Base-by-base conservation (phyloP, 352 stramenopile species). In the Plasmopara muralis region DNA sequence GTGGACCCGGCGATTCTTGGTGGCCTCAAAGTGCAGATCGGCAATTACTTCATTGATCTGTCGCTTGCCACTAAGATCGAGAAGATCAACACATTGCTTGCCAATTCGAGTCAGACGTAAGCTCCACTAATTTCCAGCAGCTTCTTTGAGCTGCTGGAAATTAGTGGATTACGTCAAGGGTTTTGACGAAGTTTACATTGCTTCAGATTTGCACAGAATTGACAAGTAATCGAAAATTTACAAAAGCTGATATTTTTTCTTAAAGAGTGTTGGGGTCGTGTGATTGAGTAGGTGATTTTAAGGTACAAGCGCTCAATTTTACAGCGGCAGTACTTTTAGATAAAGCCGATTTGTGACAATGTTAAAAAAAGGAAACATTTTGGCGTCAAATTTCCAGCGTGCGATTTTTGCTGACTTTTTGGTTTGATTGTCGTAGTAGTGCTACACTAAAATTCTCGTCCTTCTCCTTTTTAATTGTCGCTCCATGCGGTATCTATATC, bases 11-110 rank as follows among this genome's bases (percentile, higher is more conserved):
- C 84, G 55, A 98, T 98, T 66, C 67, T 98, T 56, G 95, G 95
- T 33, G 95, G 95, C 58, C 83, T 98, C 53, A 97, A 98, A 78
- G 91, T 98, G 58, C 92, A 98, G 77, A 97, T 98, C 72, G 95
- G 93, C 62, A 96, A 98, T 77, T 95, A 97, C 80, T 98, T 98
- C 74, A 96, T 98, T 64, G 95, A 98, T 77, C 69, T 98, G 63
- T 97, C 89, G 64, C 81, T 97, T 45, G 83, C 85, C 44, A 97
- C 83, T 57, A 93, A 95, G 75, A 97, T 98, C 73, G 92, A 98
- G 63, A 95, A 96, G 79, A 92, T 95, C 69, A 85, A 94, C 71
- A 84, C 68, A 65, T 77, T 89, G 70, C 68, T 89, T 58, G 72
- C 76, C 30, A 87, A 79, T 67, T 72, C 74, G 50, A 83, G 68